Base-by-base conservation (phyloP, 2,329 filamentous ascomycete species). In the Lasiodiplodia sp. region DNA sequence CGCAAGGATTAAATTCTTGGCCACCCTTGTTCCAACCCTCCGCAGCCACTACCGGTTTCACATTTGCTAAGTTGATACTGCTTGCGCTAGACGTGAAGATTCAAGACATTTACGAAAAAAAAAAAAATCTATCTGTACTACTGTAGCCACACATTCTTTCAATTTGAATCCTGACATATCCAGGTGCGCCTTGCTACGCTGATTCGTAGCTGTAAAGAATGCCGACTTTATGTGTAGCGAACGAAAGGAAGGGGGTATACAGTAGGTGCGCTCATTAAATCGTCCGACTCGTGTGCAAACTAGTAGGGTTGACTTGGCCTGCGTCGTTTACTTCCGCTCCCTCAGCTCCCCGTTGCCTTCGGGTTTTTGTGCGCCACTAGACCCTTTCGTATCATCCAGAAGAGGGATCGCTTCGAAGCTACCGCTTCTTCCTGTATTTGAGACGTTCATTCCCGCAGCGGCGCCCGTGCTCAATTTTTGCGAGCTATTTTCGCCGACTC, bases 371-470 rank as follows among this genome's bases (percentile, higher is more conserved):
- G 53, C 57, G 10, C 73, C 12, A 73, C 73, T 52, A 75, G 74
- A 66, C 87, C 84, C 18, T 86, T 85, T 65, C 4, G 63, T 18
- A 14, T 69, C 68, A 40, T 79, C 83, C 18, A 91, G 78, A 37
- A 89, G 76, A 2, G 88, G 87, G 57, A 90, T 89, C 21, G 82
- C 80, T 70, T 89, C 87, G 2, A 90, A 75, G 57, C 79, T 78
- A 72, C 34, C 53, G 25, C 47, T 69, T n/a, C 69, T 31, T 16
- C 44, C 66, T 8, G 57, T 64, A 14, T 68, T 66, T 23, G 70
- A 69, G 8, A 64, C 64, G 14, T 60, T 58, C 3, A 49, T 47
- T 4, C 53, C 69, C 25, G 40, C 57, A 38, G 28, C 55, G 4
- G 67, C 68, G 14, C 68, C 68, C 25, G 57, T n/a, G 25, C 68